These are phyloP conservation scores for Coffea eugenioides DNA, from an alignment of 257 asterid species.

Conservation along the genomic window DNA sequence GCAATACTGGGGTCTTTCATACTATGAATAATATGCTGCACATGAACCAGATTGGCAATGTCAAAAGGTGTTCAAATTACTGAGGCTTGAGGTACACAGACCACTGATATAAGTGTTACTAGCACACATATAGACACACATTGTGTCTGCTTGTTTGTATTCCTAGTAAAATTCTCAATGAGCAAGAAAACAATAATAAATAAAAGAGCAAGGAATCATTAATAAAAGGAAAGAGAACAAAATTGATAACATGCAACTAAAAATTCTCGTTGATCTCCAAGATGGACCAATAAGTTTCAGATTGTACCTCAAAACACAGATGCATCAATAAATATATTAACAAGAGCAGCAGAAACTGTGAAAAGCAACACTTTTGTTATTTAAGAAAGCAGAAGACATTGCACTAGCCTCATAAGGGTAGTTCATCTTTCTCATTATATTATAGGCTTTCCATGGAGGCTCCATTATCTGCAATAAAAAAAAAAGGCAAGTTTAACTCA, in stretches of 20 bases:
- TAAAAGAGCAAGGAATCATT: neutral
- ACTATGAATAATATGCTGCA: conserved; percentile 89
- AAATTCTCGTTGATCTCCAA: neutral
- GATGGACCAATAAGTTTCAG: neutral
- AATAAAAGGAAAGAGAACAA: neutral
- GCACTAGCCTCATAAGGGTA: conserved; percentile 92
- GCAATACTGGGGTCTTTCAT: conserved; percentile 98
- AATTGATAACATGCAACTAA: neutral
- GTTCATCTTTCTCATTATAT: conserved; percentile 86
- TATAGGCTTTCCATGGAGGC: conserved; percentile 95
- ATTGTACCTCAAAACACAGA: neutral
- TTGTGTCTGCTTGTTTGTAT: too few relatives aligned
- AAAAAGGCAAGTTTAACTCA: neutral
- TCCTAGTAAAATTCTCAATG: neutral
- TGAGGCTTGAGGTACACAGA: neutral
- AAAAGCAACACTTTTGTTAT: neutral
- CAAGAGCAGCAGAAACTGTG: neutral
- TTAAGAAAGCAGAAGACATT: conserved; percentile 18
- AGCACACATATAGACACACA: too few relatives aligned
- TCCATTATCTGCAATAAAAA: conserved; percentile 77
- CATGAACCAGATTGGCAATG: conserved; percentile 19
- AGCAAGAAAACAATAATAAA: neutral
- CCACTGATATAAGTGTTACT: neutral
- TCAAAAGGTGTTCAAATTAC: neutral
- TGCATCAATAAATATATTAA: neutral